Base-by-base conservation (phyloP, 179 eudicot genomes). In the Carnegiea gigantea region DNA sequence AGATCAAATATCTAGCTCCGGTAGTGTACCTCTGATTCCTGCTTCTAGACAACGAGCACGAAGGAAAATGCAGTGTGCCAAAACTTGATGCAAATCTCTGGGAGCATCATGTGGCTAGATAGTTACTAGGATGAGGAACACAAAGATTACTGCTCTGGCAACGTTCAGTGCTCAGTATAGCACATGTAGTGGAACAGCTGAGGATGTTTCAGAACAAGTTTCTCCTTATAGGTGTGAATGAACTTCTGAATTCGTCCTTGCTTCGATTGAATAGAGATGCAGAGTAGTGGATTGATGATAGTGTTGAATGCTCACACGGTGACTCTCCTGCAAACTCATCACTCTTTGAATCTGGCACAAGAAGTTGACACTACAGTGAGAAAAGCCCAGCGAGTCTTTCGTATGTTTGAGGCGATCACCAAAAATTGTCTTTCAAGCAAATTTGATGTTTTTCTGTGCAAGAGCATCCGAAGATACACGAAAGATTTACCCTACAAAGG, bases 171-270 rank as follows among this genome's bases (percentile, higher is more conserved):
- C 59, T 46, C 26, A 78, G 28, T 26, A 64, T 26, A 64, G 36
- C 72, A 13, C 54, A 23, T 46, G 43, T 36, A 73, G 57, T 73
- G 86, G 75, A 74, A 71, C 78, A 84, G 74, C 80, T 71, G 77
- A 68, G 62, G 79, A 86, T 30, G 78, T 76, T 75, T 75, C 80
- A 59, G 88, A 85, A 73, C 44, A 70, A 5, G n/a, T 70, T 70
- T 13, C 40, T 23, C 9, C 68, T 62, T n/a, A 18, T 57, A 17
- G 62, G 62, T 57, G 8, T 20, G n/a, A 57, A 18, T 57, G 62
- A 57, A 57, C 62, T 20, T 57, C 5, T 6, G n/a, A 14, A 57
- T 57, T 57, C 62, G 15, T 57, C 12, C 23, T 33, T n/a, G 28
- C 68, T 62, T n/a, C n/a, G 30, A 33, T 62, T 30, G 68, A 23